These are phyloP conservation scores for Solanum habrochaites DNA, from an alignment of 257 asterid species.

Conservation along the genomic window DNA sequence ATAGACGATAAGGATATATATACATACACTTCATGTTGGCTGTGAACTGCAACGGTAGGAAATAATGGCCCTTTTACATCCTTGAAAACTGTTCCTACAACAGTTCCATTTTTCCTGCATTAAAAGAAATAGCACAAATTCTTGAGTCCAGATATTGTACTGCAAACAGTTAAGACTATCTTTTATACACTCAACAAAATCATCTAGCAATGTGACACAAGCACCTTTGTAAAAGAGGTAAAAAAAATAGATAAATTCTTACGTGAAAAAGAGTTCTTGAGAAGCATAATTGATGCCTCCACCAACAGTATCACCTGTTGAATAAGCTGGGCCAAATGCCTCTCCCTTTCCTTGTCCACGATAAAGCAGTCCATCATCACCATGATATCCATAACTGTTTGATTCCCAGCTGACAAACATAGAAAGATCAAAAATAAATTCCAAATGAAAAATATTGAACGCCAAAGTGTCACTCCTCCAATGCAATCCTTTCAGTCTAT, in stretches of 20 bases:
- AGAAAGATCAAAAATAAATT: slow-evolving; percentile 2
- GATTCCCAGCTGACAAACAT: slow-evolving; percentile 68
- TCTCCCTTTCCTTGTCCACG: slow-evolving; percentile 94
- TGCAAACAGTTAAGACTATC: not conserved
- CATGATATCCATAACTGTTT: slow-evolving; percentile 89
- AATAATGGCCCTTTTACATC: slow-evolving; percentile 74
- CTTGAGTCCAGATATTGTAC: slow-evolving; percentile 3
- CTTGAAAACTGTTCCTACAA: slow-evolving; percentile 67
- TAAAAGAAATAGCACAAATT: slow-evolving; percentile 1
- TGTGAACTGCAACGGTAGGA: slow-evolving; percentile 94
- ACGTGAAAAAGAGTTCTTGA: slow-evolving; percentile 93
- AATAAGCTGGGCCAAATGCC: slow-evolving; percentile 68
- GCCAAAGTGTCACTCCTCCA: not conserved
- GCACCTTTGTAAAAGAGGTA: not conserved
- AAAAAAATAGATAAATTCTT: slow-evolving; percentile 8
- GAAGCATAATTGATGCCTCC: slow-evolving; percentile 85
- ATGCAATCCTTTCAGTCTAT: not conserved
- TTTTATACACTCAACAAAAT: not conserved
- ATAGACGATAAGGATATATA: not conserved
- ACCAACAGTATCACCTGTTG: slow-evolving; percentile 88
- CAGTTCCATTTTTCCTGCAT: slow-evolving; percentile 72
- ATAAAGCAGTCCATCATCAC: slow-evolving; percentile 83
- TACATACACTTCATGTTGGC: slow-evolving; percentile 95
- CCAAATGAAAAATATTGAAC: not conserved
- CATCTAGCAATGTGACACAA: not conserved